A percentile compares a stretch with the other conserved stretches of the same genome.
These are phyloP conservation scores for Pseudocercospora musae DNA, from an alignment of 2,329 filamentous ascomycete species.

Conservation along the genomic window DNA sequence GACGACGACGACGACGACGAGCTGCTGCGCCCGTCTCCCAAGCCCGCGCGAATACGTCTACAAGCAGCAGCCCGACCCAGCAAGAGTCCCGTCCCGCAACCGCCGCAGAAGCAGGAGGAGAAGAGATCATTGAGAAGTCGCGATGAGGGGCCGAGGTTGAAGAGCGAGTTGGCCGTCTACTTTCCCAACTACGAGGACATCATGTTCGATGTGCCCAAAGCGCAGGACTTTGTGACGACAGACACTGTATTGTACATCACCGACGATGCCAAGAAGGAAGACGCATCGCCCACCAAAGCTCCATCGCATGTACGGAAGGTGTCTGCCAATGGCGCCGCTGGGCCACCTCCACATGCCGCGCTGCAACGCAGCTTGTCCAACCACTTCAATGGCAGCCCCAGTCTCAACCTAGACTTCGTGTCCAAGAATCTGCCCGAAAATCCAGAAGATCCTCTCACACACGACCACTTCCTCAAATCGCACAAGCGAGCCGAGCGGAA, in stretches of 20 bases:
- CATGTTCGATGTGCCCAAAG: constrained; percentile 77
- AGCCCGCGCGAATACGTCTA: constrained; percentile 12
- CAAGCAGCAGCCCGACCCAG: constrained; percentile 5
- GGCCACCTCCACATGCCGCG: constrained; percentile 14
- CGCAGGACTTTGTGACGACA: constrained; percentile 59
- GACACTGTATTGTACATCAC: constrained; percentile 30
- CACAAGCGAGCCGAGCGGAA: constrained; percentile 62
- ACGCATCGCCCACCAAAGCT: constrained; percentile 15
- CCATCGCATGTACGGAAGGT: constrained; percentile 9
- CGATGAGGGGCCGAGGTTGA: constrained; percentile 75
- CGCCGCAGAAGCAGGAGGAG: constrained; percentile 47
- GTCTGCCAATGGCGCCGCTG: constrained; percentile 17
- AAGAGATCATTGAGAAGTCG: constrained; percentile 80
- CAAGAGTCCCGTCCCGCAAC: neutral
- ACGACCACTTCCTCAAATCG: constrained; percentile 55
- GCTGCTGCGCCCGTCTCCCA: constrained; percentile 13
- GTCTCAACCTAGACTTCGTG: constrained; percentile 24
- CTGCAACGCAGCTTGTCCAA: constrained; percentile 13
- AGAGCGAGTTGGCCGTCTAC: constrained; percentile 86
- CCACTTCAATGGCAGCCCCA: constrained; percentile 23
- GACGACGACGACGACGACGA: constrained; percentile 25
- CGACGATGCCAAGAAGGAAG: constrained; percentile 26
- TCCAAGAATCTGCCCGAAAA: constrained; percentile 34
- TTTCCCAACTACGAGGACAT: constrained; percentile 94
- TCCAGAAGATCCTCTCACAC: constrained; percentile 54